Evolutionary conservation across 2,329 filamentous ascomycete genomes (phyloP), one percentile per base, ranked within the genome.

Genomic region (Cytospora mali): DNA sequence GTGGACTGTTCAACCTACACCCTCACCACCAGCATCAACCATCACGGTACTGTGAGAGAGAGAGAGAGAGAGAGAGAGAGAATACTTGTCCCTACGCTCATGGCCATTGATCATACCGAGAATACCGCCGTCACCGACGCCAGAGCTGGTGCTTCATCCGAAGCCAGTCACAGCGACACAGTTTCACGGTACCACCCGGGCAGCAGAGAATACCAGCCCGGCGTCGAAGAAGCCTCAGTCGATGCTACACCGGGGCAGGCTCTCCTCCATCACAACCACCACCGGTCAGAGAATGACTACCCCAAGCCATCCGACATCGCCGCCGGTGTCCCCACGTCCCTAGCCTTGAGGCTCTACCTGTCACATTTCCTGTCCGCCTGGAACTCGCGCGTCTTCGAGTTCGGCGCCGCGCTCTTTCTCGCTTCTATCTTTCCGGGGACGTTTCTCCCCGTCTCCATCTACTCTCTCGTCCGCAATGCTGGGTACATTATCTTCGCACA

Each of bases 371-470:
- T 88, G 0, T 88, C 86, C 5, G 83, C 85, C 55, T 88, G 84
- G 84, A 89, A 88, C 71, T 84, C 85, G 0, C 82, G 86, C 23
- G 75, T 85, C 61, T 89, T 88, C 66, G 85, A 89, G 69, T 88
- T 88, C 61, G 86, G 80, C 31, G 81, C 84, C 6, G 82, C 88
- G 6, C 75, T 88, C 6, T 88, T 82, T 71, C 76, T 88, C 11
- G 83, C 84, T 0, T 73, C 78, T 1, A 79, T 84, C 52, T 88
- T 79, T 67, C 82, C 82, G 0, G 75, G 78, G 0, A 90, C 88
- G 0, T 75, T 92, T 25, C 78, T 89, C 25, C 88, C 85, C 39
- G 80, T 88, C 61, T 91, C 88, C 0, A 75, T 88, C n/a, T 92
- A 92, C 69, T 89, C 89, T 0, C 74, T 92, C 7, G 76, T 81